Evolutionary conservation across 2,329 filamentous ascomycete genomes (phyloP).

Genomic region (Aspergillus jensenii): DNA sequence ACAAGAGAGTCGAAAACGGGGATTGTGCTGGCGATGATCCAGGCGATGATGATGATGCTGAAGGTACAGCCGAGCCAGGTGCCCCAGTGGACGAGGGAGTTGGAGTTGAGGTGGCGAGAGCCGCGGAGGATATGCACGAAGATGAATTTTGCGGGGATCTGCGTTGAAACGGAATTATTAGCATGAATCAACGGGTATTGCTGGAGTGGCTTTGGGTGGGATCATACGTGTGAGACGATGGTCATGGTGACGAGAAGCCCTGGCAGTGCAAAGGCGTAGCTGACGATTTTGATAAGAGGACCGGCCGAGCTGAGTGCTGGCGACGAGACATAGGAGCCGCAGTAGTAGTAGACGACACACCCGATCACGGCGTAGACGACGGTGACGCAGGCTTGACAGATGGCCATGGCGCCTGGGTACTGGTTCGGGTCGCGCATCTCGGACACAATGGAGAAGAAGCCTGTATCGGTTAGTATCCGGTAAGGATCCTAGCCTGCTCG

Average conservation of each 20-base stretch:
- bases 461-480: background rate
- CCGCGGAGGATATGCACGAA: slow-evolving; percentile 17
- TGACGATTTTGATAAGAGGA: slow-evolving; percentile 39
- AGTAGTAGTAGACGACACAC: slow-evolving; percentile 45
- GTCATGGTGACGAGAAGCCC: slow-evolving; percentile 25
- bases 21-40: slow-evolving; percentile 22
- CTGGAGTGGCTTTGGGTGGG: too few species aligned
- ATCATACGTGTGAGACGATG: slow-evolving; percentile 16
- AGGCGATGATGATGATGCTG: slow-evolving; percentile 15
- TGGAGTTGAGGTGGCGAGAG: slow-evolving; percentile 15
- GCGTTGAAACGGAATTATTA: too few species aligned
- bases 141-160: slow-evolving; percentile 10
- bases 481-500: too few species aligned
- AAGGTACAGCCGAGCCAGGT: slow-evolving; percentile 21
- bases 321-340: slow-evolving; percentile 44
- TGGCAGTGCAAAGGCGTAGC: slow-evolving; percentile 37
- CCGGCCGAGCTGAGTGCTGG: slow-evolving; percentile 49
- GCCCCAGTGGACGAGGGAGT: slow-evolving; percentile 17
- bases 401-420: slow-evolving; percentile 29
- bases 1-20: slow-evolving; percentile 21
- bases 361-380: slow-evolving; percentile 33
- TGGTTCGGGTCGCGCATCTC: slow-evolving; percentile 35
- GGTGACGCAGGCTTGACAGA: slow-evolving; percentile 32
- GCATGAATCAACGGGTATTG: too few species aligned
- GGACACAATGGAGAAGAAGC: slow-evolving; percentile 35